Base-by-base conservation (phyloP, 2,329 filamentous ascomycete species). In the Pyrenophora seminiperda region DNA sequence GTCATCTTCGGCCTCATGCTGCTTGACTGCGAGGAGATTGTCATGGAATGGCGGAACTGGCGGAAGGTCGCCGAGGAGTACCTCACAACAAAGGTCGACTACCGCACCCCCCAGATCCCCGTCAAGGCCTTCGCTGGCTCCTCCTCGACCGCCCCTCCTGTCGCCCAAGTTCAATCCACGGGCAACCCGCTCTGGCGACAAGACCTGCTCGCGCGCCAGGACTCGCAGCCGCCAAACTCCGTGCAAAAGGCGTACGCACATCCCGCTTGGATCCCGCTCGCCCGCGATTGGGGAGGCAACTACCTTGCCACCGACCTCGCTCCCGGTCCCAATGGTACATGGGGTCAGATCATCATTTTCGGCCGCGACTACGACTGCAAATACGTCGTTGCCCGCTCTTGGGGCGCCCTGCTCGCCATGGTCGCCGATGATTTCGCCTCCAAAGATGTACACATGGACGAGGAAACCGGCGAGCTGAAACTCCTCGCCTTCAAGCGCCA, bases 351-450 rank as follows among this genome's bases (percentile, higher is more conserved):
- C 59, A 96, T 99, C 66, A 82, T 99, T 54, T 97, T 96, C 72
- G 94, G 94, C 41, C 90, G 94, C 53, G 94, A 99, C 76, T 99
- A 96, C 75, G 94, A 99, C 71, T 96, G 90, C 75, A 99, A 99
- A 77, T 99, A 96, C 70, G 94, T 99, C 5, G 83, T 99, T 48
- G 90, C 94, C 22, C 86, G 90, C 54, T 97, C 93, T 1, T 99
- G 94, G 94, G 84, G 86, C 13, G 83, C 88, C 7, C 92, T 99
- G 69, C 76, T 99, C 15, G 91, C 91, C 41, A 83, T 86, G 24
- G 83, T 97, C 5, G 91, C 94, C 22, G 94, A 99, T 67, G 94
- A 99, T 68, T 79, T 99, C 65, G 94, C 89, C 63, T 94, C 90
- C 61, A 89, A 90, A 57, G 95, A 96, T 74, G 92, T 91, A 80